Evolutionary conservation across 2,329 filamentous ascomycete species (phyloP), one percentile per base, ranked within the genome.

Genomic region (Pseudodiploospora longispora): DNA sequence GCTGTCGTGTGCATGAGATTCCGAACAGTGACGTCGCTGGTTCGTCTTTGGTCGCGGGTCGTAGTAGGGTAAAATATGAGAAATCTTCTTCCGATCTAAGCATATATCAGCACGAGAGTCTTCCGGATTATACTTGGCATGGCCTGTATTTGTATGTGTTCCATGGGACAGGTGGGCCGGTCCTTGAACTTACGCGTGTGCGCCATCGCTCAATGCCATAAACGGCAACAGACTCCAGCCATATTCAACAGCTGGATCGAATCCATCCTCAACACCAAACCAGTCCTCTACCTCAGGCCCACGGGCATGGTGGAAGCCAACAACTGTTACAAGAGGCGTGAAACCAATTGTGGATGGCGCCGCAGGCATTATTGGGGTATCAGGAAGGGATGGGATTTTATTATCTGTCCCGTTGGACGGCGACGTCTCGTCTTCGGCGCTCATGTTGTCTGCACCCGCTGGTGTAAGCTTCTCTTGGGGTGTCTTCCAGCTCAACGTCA

Each of bases 131-230:
- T 10, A 34, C 4, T 4, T 12, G 36, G 32, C 28, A 34, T 6
- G 10, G 27, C 5, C 5, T 10, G 30, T 30, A 3, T 10, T 28
- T 12, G 7, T 28, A 10, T n/a, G 28, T 6, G 32, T 6, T 10
- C 8, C 6, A 5, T 19, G 27, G 28, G 8, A 31, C 5, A 30
- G 29, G 29, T 35, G 6, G 8, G 28, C 3, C 4, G 32, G 10
- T 4, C 7, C 19, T 36, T 5, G 1, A 36, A 73, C 83, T 69
- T 74, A 93, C 82, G 89, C 82, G 72, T 98, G 93, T 43, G 93
- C 93, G 42, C 93, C 93, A 62, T 98, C 93, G 46, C 87, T 93
- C 58, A 98, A 69, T 28, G 93, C 93, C 87, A 97, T 96, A 65
- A 98, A 98, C 0, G 93, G 90, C 49, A 98, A 73, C 54, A 96